Evolutionary conservation across 1,284 basidiomycete genomes (phyloP), one percentile per base, ranked within the genome.

Genomic region (Stygiomarasmius scandens): DNA sequence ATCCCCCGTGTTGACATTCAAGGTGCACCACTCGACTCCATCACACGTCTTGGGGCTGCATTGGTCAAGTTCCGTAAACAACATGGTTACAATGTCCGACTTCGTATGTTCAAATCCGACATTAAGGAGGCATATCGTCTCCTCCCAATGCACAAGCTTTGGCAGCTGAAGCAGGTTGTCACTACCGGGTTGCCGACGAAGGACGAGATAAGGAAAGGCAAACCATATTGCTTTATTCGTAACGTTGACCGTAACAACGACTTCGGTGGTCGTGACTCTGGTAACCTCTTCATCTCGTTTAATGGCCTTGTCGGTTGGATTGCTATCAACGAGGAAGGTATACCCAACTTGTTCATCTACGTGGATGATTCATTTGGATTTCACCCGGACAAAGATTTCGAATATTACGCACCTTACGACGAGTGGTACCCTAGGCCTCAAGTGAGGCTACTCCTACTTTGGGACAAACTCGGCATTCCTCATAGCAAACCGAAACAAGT

Each of bases 101-200:
- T 41, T 4, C 16, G 38, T n/a, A 12, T 41, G 8, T 71, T 58
- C 55, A 73, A 71, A 54, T 68, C 66, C 1, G 69, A 73, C 50
- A 56, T 69, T 24, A 43, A 66, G 0, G 63, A 71, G 14, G 78
- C 79, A 0, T 81, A 76, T 45, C 63, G 67, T 0, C 62, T 64
- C 0, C 59, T 77, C 1, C 78, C 77, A 0, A 67, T 78, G 61
- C 72, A 77, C 44, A 71, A 69, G 0, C 49, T 69, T 0, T 82
- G 77, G 78, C 79, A 82, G 51, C 55, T 80, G 2, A 73, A 74
- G 43, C 78, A 81, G 38, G 59, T 77, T 0, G 66, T 74, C 0
- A 69, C 63, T 0, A 59, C 79, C 8, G 61, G 69, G 0, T 16
- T 38, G 14, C 54, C 54, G 5, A 49, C 47, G 3, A 34, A 32